These are phyloP conservation scores for Schoenoplectus triqueter DNA, from an alignment of 202 grass and related monocot genomes.

Conservation along the genomic window DNA sequence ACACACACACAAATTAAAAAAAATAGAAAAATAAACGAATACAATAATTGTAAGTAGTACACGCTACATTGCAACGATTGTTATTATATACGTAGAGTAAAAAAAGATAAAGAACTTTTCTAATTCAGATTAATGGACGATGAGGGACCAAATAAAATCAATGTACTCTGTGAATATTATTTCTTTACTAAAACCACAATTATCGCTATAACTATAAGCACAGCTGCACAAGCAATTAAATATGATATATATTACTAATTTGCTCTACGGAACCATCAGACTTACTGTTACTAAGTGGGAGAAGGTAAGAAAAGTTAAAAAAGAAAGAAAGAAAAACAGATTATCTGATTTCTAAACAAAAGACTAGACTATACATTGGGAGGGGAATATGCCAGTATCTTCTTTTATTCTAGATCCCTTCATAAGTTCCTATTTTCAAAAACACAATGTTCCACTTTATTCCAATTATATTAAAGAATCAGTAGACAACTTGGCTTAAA, in stretches of 20 bases:
- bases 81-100: neutral
- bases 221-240: neutral
- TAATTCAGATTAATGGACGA: neutral
- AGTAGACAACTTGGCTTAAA: neutral
- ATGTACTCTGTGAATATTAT: neutral
- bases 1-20: neutral
- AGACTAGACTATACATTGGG: neutral
- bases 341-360: neutral
- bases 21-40: neutral
- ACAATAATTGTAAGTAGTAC: neutral
- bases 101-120: neutral
- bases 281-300: neutral
- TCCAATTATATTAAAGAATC: neutral
- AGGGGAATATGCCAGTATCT: constrained; percentile 17
- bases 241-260: neutral
- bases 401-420: neutral
- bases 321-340: neutral
- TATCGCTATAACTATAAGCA: neutral
- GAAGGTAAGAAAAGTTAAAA: neutral
- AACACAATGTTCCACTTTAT: neutral
- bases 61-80: neutral
- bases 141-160: neutral
- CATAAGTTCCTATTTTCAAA: neutral
- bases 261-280: neutral
- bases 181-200: neutral